phyloP scores from a whole-genome alignment of 2,329 filamentous ascomycete species.

The Fusarium pilosicola region DNA sequence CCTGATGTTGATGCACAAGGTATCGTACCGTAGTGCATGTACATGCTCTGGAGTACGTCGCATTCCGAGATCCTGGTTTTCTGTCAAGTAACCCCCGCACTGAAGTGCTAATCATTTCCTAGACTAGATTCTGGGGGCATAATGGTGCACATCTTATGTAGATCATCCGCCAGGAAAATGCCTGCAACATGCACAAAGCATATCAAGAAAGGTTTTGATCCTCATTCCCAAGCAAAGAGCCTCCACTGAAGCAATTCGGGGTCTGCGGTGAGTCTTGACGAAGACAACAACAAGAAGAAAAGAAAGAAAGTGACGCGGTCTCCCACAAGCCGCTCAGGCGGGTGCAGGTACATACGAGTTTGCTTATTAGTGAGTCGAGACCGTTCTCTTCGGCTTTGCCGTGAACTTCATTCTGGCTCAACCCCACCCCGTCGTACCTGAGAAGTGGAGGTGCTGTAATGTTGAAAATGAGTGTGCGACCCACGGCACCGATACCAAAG shows the following conservation, averaged over 20 bases:
- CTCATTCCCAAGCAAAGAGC: background rate
- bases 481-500: background rate
- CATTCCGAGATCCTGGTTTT: conserved; percentile 16
- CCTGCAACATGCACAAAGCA: conserved; percentile 1
- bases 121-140: conserved; percentile 24
- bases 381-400: conserved; percentile 45
- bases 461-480: conserved; percentile 15
- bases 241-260: conserved; percentile 1
- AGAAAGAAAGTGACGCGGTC: background rate
- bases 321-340: conserved; percentile 24
- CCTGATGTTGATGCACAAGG: background rate
- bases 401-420: conserved; percentile 35
- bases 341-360: conserved; percentile 17
- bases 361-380: conserved; percentile 38
- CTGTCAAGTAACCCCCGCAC: conserved; percentile 20
- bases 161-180: conserved; percentile 36
- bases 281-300: background rate
- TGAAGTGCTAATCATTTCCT: conserved; percentile 23
- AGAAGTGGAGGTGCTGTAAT: conserved; percentile 36
- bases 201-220: conserved; percentile 1
- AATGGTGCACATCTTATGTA: conserved; percentile 45
- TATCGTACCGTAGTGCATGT: background rate
- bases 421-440: conserved; percentile 42
- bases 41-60: background rate
- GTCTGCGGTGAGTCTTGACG: background rate